These are phyloP conservation scores for Zasmidium cellare DNA, from an alignment of 2,329 filamentous ascomycete species.

Conservation along the genomic window DNA sequence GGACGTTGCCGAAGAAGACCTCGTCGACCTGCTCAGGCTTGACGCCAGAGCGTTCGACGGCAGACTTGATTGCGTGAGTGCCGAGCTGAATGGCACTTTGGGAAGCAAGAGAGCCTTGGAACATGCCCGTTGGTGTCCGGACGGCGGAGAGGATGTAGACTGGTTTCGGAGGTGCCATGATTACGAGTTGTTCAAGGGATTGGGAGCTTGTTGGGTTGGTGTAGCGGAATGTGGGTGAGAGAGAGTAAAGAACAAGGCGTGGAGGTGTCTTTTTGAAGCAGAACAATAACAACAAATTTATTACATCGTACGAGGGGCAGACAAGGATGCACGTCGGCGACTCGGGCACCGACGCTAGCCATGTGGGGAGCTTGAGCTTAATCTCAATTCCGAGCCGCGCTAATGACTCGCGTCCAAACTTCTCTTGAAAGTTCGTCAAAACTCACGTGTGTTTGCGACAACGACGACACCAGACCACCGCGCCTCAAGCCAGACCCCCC, in stretches of 20 bases:
- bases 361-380: neutral
- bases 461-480: neutral
- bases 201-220: neutral
- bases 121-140: conserved; percentile 82
- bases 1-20: conserved; percentile 97
- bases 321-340: neutral
- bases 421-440: neutral
- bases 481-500: neutral
- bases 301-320: conserved; percentile 2
- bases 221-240: neutral
- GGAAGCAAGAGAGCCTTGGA: conserved; percentile 88
- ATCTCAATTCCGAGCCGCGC: neutral
- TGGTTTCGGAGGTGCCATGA: conserved; percentile 76
- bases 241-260: neutral
- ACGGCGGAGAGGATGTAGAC: conserved; percentile 91
- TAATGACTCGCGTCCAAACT: neutral
- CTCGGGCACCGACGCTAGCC: neutral
- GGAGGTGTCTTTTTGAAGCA: neutral
- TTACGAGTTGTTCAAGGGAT: neutral
- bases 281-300: conserved; percentile 2
- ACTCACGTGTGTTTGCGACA: conserved; percentile 13
- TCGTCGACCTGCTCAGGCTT: conserved; percentile 90
- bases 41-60: conserved; percentile 82
- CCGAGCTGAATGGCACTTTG: conserved; percentile 84
- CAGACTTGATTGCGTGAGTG: conserved; percentile 78